phyloP scores from a whole-genome alignment of 2,329 filamentous ascomycete genomes.

The Parafenestella ontariensis region DNA sequence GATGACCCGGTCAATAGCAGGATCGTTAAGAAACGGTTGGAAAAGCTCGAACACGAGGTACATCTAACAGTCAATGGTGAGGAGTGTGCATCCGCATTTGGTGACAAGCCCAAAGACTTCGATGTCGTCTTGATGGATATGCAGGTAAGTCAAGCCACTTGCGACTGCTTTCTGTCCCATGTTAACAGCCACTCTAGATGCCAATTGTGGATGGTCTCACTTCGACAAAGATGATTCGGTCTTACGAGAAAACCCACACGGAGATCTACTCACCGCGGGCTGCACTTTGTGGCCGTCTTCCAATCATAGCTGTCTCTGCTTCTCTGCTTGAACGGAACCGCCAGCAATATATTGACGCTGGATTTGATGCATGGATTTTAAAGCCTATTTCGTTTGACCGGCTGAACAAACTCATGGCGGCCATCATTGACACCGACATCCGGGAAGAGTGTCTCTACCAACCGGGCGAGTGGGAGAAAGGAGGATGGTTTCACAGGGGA shows the following conservation, averaged over 20 bases:
- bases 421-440: slow-evolving; percentile 68
- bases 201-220: slow-evolving; percentile 85
- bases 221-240: slow-evolving; percentile 83
- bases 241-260: slow-evolving; percentile 66
- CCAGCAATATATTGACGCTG: slow-evolving; percentile 74
- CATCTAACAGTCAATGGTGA: slow-evolving; percentile 81
- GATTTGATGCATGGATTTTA: slow-evolving; percentile 90
- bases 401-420: slow-evolving; percentile 71
- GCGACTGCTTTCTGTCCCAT: neutral
- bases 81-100: slow-evolving; percentile 77
- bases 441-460: slow-evolving; percentile 71
- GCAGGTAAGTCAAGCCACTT: slow-evolving; percentile 67
- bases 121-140: slow-evolving; percentile 92
- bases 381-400: slow-evolving; percentile 86
- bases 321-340: slow-evolving; percentile 75
- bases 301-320: slow-evolving; percentile 87
- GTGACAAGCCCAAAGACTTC: slow-evolving; percentile 67
- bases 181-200: slow-evolving; percentile 66
- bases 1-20: slow-evolving; percentile 89
- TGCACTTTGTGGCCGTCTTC: slow-evolving; percentile 68
- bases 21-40: slow-evolving; percentile 79
- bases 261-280: slow-evolving; percentile 67
- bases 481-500: slow-evolving; percentile 76
- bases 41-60: slow-evolving; percentile 76
- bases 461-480: slow-evolving; percentile 79